These are phyloP conservation scores for Centaurea solstitialis DNA, from an alignment of 129 eudicot species.

Conservation along the genomic window DNA sequence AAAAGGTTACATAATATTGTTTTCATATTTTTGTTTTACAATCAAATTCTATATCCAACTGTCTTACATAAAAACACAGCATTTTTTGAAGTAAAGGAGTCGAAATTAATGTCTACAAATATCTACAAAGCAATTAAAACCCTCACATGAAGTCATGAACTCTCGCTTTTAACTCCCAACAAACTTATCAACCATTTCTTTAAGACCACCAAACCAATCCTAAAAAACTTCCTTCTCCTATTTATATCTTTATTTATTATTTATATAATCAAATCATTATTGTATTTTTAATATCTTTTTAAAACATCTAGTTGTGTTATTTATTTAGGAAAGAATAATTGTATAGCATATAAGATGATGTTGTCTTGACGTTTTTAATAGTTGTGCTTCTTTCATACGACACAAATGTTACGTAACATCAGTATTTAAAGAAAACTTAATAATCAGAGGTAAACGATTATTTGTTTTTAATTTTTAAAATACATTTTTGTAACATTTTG, in stretches of 20 bases:
- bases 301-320: not conserved
- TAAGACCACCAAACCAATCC: not conserved
- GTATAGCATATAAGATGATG: too few relatives aligned
- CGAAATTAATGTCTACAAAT: not conserved
- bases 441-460: too few relatives aligned
- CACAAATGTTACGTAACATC: too few relatives aligned
- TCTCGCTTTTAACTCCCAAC: conserved; percentile 4
- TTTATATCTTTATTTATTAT: not conserved
- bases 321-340: too few relatives aligned
- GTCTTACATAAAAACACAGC: not conserved
- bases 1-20: too few relatives aligned
- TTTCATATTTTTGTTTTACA: too few relatives aligned
- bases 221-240: not conserved
- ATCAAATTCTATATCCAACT: not conserved
- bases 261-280: not conserved
- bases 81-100: not conserved
- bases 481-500: too few relatives aligned
- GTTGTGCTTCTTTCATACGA: too few relatives aligned
- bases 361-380: too few relatives aligned
- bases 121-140: not conserved
- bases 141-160: not conserved
- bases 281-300: too few relatives aligned
- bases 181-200: not conserved
- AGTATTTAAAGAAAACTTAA: too few relatives aligned
- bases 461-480: too few relatives aligned